Evolutionary conservation across 495 filamentous ascomycete species (phyloP).

Genomic region (Parachaetomium inaequale): DNA sequence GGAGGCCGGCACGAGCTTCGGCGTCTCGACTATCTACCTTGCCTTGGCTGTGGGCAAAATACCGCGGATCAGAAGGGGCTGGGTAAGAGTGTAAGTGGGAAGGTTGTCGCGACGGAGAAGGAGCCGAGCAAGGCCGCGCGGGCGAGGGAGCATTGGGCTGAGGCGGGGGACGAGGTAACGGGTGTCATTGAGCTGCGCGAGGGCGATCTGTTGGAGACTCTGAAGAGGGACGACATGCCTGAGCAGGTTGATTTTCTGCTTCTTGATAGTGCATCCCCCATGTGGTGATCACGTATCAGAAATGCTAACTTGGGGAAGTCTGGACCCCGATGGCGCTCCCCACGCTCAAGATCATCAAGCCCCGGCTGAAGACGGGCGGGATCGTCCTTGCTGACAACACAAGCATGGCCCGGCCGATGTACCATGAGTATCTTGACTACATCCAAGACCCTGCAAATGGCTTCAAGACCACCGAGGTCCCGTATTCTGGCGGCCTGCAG

Average conservation of each 20-base stretch:
- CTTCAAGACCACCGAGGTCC: slow-evolving; percentile 10
- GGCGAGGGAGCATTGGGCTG: slow-evolving; percentile 11
- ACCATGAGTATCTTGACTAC: slow-evolving; percentile 8
- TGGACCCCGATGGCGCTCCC: slow-evolving; percentile 12
- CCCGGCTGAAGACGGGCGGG: slow-evolving; percentile 7
- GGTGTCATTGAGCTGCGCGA: slow-evolving; percentile 9
- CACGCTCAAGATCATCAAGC: slow-evolving; percentile 11
- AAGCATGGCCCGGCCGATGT: slow-evolving; percentile 3
- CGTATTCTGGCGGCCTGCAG: slow-evolving; percentile 4
- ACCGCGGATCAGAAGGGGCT: neutral
- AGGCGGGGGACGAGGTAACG: slow-evolving; percentile 2
- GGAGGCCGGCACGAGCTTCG: slow-evolving; percentile 12
- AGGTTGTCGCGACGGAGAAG: slow-evolving; percentile 10
- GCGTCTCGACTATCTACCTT: slow-evolving; percentile 10
- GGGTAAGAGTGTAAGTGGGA: neutral
- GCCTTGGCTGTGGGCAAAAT: slow-evolving; percentile 9
- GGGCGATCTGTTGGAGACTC: slow-evolving; percentile 10
- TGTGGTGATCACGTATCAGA: neutral
- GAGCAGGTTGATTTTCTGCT: slow-evolving; percentile 7
- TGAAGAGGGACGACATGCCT: slow-evolving; percentile 9
- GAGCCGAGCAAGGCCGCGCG: slow-evolving; percentile 11
- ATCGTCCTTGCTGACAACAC: slow-evolving; percentile 9
- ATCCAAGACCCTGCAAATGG: slow-evolving; percentile 6
- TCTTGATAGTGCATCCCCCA: neutral
- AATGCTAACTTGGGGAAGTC: neutral